These are phyloP conservation scores for Asterophora lycoperdoides DNA, from an alignment of 768 basidiomycete species.

Conservation along the genomic window DNA sequence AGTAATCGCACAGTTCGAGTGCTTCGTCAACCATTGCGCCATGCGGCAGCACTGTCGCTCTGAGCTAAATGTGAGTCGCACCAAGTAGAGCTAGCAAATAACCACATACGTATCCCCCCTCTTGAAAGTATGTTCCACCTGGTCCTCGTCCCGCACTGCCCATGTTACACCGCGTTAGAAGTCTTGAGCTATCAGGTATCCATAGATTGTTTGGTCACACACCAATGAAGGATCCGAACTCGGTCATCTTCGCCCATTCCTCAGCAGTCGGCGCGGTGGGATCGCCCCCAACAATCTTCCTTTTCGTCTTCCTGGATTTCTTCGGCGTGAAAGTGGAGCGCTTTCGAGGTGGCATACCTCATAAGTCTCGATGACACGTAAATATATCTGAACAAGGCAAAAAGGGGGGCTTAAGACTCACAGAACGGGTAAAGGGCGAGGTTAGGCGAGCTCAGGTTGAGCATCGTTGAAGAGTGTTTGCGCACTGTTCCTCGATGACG, in stretches of 20 bases:
- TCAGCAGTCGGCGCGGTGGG: slow-evolving; percentile 14
- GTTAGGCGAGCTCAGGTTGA: too few species aligned
- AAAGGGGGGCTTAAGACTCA: too few species aligned
- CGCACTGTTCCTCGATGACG: too few species aligned
- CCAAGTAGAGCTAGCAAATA: background rate
- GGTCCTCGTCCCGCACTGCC: slow-evolving; percentile 29
- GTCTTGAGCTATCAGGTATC: too few species aligned
- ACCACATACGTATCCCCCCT: slow-evolving; percentile 32
- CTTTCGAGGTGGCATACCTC: background rate
- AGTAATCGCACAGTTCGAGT: slow-evolving; percentile 37
- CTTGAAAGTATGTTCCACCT: slow-evolving; percentile 25
- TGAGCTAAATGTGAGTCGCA: slow-evolving; percentile 9
- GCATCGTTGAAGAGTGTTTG: background rate
- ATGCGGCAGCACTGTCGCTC: slow-evolving; percentile 42
- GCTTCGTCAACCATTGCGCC: slow-evolving; percentile 19
- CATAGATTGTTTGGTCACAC: background rate
- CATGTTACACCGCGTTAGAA: background rate
- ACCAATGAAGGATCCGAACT: slow-evolving; percentile 25
- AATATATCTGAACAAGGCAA: too few species aligned
- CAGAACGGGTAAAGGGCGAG: too few species aligned
- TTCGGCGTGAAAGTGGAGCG: slow-evolving; percentile 11
- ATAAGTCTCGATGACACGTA: too few species aligned
- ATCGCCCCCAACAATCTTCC: background rate
- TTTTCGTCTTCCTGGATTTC: slow-evolving; percentile 8
- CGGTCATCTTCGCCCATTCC: slow-evolving; percentile 15